These are phyloP conservation scores for Pouteria glomerata DNA, from an alignment of 148 eudicot genomes.

Conservation along the genomic window DNA sequence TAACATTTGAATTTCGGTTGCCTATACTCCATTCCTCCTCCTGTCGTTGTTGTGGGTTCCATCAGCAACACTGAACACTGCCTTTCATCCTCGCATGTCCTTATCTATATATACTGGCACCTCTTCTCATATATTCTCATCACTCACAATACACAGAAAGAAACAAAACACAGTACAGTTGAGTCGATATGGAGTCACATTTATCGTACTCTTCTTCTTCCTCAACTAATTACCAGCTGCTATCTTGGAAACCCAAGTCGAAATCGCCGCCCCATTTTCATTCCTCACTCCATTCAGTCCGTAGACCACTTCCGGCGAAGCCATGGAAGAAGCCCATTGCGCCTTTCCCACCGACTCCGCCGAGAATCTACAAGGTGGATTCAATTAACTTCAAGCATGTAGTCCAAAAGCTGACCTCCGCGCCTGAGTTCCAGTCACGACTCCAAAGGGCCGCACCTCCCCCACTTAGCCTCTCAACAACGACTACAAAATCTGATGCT, in stretches of 20 bases:
- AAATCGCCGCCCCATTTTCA: slow-evolving; percentile 5
- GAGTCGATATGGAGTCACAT: too few relatives aligned
- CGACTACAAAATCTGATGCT: neutral
- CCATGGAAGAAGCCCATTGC: slow-evolving; percentile 26
- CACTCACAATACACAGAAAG: too few relatives aligned
- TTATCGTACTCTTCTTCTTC: slow-evolving; percentile 1
- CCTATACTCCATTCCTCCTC: too few relatives aligned
- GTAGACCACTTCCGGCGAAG: slow-evolving; percentile 14
- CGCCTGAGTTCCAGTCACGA: slow-evolving; percentile 18
- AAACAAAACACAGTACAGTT: too few relatives aligned
- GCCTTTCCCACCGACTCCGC: slow-evolving; percentile 28
- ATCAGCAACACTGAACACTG: too few relatives aligned
- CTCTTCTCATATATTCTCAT: too few relatives aligned
- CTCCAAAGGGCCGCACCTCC: slow-evolving; percentile 47
- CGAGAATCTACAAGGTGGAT: slow-evolving; percentile 58
- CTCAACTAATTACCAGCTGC: neutral
- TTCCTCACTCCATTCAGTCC: slow-evolving; percentile 23
- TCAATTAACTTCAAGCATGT: slow-evolving; percentile 56
- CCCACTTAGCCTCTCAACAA: slow-evolving; percentile 23
- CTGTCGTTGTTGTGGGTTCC: too few relatives aligned
- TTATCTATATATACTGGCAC: too few relatives aligned
- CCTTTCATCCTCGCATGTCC: too few relatives aligned
- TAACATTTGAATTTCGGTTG: too few relatives aligned
- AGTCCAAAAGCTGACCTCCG: slow-evolving; percentile 60
- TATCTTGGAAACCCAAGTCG: too few relatives aligned